phyloP scores from a whole-genome alignment of 2,329 filamentous ascomycete species.

The Curvularia verruculosa region DNA sequence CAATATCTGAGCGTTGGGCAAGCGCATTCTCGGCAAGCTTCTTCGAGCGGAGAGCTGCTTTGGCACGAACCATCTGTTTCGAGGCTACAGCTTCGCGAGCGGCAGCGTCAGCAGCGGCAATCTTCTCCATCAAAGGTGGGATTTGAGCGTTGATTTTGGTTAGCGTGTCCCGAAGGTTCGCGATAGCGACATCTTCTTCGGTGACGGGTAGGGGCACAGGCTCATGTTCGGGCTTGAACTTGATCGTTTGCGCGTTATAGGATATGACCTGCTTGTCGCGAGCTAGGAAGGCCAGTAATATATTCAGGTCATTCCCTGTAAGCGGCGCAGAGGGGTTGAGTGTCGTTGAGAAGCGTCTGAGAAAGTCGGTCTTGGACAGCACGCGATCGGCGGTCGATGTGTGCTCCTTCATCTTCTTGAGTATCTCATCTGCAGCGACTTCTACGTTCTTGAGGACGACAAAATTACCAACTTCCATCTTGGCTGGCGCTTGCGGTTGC shows the following conservation, averaged over 20 bases:
- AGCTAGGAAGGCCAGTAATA: conserved; percentile 63
- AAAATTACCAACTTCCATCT: conserved; percentile 65
- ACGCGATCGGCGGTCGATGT: conserved; percentile 44
- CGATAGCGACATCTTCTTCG: conserved; percentile 79
- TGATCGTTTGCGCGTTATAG: conserved; percentile 78
- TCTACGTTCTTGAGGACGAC: conserved; percentile 71
- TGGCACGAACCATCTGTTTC: conserved; percentile 76
- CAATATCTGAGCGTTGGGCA: conserved; percentile 71
- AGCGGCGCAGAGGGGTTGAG: conserved; percentile 38
- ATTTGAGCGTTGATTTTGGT: conserved; percentile 70
- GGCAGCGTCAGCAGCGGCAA: conserved; percentile 56
- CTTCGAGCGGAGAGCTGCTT: conserved; percentile 80
- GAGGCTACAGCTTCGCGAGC: conserved; percentile 73
- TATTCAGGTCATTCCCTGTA: conserved; percentile 70
- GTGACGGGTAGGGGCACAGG: conserved; percentile 64
- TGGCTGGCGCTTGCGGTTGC: conserved; percentile 57
- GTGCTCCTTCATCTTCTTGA: conserved; percentile 46
- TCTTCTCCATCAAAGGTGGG: conserved; percentile 64
- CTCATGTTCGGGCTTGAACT: conserved; percentile 63
- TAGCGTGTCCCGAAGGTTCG: conserved; percentile 77
- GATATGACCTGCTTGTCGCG: conserved; percentile 73
- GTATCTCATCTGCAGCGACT: conserved; percentile 55
- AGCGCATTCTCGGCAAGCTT: conserved; percentile 80
- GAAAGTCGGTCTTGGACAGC: conserved; percentile 44
- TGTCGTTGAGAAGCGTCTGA: conserved; percentile 37